Evolutionary conservation across 805 yeast species (phyloP).

Genomic region (Candida ponderosae): DNA sequence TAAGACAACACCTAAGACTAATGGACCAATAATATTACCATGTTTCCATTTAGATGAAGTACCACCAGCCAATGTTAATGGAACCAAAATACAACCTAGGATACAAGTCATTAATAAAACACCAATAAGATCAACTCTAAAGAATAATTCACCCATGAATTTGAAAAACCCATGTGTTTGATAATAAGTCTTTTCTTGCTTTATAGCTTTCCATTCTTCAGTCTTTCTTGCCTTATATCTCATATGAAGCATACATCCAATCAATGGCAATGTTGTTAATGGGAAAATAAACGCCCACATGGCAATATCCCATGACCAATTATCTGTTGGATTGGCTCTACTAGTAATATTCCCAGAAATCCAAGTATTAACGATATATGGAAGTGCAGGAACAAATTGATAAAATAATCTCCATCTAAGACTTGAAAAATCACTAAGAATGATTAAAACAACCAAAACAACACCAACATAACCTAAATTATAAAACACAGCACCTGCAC

Average conservation of each 20-base stretch:
- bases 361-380: conserved; percentile 76
- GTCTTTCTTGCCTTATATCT: conserved; percentile 41
- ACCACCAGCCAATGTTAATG: conserved; percentile 75
- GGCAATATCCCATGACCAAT: conserved; percentile 72
- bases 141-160: conserved; percentile 35
- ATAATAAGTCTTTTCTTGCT: conserved; percentile 30
- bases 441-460: conserved; percentile 44
- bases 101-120: conserved; percentile 44
- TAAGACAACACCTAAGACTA: conserved; percentile 56
- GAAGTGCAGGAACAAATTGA: conserved; percentile 61
- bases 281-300: conserved; percentile 80
- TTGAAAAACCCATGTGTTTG: conserved; percentile 27
- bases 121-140: conserved; percentile 64
- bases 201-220: conserved; percentile 39
- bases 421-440: conserved; percentile 59
- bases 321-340: conserved; percentile 22
- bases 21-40: conserved; percentile 59
- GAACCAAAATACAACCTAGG: conserved; percentile 60
- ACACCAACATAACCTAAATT: conserved; percentile 57
- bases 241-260: conserved; percentile 49
- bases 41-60: conserved; percentile 42
- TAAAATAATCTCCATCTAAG: conserved; percentile 64
- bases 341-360: conserved; percentile 51
- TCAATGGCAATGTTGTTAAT: conserved; percentile 51
- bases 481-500: conserved; percentile 57